A percentile compares a stretch with the other conserved stretches of the same genome.
These are phyloP conservation scores for Beauveria sp. DNA, from an alignment of 2,329 filamentous ascomycete genomes.

Conservation along the genomic window DNA sequence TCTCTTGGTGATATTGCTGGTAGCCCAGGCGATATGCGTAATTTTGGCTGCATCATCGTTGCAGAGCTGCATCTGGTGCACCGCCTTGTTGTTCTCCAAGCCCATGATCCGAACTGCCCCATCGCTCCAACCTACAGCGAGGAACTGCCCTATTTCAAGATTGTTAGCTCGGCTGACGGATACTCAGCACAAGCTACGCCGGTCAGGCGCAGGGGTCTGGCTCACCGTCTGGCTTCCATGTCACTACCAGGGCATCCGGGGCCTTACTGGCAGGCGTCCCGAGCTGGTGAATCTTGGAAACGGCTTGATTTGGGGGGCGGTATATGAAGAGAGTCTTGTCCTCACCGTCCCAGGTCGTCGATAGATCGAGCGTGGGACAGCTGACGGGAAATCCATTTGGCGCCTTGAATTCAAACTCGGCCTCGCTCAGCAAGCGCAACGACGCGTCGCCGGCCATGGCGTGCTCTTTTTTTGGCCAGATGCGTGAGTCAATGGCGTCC, in stretches of 20 bases:
- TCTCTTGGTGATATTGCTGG: constrained; percentile 32
- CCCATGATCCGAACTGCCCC: constrained; percentile 69
- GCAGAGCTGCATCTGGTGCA: constrained; percentile 59
- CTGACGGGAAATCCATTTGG: constrained; percentile 57
- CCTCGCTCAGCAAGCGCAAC: constrained; percentile 48
- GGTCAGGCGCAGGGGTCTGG: neutral
- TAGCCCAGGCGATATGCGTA: constrained; percentile 47
- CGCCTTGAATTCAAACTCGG: constrained; percentile 47
- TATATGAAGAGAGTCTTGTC: constrained; percentile 67
- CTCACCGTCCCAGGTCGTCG: constrained; percentile 60
- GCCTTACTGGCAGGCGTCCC: constrained; percentile 31
- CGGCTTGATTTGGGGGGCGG: constrained; percentile 65
- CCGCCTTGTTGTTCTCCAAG: constrained; percentile 71
- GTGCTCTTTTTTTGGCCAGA: neutral
- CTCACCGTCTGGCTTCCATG: constrained; percentile 63
- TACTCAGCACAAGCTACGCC: neutral
- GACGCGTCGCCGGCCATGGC: constrained; percentile 23
- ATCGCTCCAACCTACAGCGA: constrained; percentile 80
- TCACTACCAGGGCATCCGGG: constrained; percentile 40
- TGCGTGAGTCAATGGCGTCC: neutral
- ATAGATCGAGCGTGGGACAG: constrained; percentile 79
- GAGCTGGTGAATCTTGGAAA: constrained; percentile 44
- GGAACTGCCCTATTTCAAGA: constrained; percentile 51
- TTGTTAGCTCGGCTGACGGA: constrained; percentile 13
- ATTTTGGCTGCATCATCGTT: constrained; percentile 35